A percentile compares a stretch with the other conserved stretches of the same genome.
Conservation (phyloP, 139 green algal genomes). For the Ettlia oleoabundans region DNA sequence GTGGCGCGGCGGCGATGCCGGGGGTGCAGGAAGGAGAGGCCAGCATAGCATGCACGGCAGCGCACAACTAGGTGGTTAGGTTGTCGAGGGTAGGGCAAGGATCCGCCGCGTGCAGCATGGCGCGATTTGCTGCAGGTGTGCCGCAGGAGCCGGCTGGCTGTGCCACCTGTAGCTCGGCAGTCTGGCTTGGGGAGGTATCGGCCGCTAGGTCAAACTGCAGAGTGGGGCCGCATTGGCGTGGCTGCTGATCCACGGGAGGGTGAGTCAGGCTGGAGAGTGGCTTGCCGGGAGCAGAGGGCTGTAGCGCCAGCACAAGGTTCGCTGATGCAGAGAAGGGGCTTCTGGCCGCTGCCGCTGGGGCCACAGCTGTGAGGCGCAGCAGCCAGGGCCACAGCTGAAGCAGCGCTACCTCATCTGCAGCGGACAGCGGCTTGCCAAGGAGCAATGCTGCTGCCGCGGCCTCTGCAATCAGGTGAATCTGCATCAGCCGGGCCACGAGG, state of each 20-base stretch:
- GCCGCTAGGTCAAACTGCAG: constrained; percentile 9
- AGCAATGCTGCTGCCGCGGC: background rate
- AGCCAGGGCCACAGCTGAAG: constrained; percentile 16
- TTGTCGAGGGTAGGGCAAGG: too few relatives aligned
- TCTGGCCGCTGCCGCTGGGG: too few relatives aligned
- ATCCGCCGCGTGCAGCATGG: too few relatives aligned
- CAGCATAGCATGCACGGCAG: too few relatives aligned
- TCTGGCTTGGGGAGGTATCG: background rate
- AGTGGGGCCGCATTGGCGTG: background rate
- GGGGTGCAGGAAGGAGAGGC: too few relatives aligned
- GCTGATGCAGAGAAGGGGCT: constrained; percentile 1
- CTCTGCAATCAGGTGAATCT: background rate
- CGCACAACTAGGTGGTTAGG: too few relatives aligned
- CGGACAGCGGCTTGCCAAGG: background rate
- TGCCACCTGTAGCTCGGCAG: background rate
- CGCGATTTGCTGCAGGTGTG: too few relatives aligned
- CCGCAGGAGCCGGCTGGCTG: too few relatives aligned
- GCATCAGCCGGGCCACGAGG: constrained; percentile 2
- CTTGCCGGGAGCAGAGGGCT: background rate
- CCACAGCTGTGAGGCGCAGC: background rate
- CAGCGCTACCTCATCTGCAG: background rate
- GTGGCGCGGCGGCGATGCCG: too few relatives aligned
- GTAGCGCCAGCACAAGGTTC: background rate
- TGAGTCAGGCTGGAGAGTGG: too few relatives aligned
- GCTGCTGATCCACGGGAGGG: too few relatives aligned